Conservation (phyloP, 495 filamentous ascomycete species). For the Bacidia rubella region DNA sequence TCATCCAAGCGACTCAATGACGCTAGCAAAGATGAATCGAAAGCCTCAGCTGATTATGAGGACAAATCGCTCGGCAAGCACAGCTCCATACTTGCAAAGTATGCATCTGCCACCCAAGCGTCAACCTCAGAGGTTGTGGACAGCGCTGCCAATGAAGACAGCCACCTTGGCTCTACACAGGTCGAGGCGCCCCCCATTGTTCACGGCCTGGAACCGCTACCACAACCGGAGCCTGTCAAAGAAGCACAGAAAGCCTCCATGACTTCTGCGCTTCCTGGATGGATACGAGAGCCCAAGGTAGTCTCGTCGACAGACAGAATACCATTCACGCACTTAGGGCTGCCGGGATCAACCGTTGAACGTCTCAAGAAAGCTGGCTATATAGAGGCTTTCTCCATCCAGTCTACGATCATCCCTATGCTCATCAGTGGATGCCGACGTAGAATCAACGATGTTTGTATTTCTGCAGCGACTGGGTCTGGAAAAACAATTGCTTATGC, state of each 20-base stretch:
- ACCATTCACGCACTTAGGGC: conserved; percentile 48
- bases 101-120: conserved; percentile 28
- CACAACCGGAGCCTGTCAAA: conserved; percentile 53
- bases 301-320: conserved; percentile 42
- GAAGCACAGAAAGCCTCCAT: conserved; percentile 35
- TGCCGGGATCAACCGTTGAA: conserved; percentile 42
- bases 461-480: conserved; percentile 83
- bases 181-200: conserved; percentile 14
- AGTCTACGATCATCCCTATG: conserved; percentile 66
- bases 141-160: not conserved
- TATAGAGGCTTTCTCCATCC: conserved; percentile 69
- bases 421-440: conserved; percentile 46
- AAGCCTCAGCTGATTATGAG: not conserved
- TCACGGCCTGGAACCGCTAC: conserved; percentile 61
- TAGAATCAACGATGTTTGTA: conserved; percentile 61
- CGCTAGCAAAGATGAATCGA: no score
- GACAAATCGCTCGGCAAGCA: conserved; percentile 26
- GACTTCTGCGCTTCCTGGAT: conserved; percentile 39
- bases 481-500: conserved; percentile 89
- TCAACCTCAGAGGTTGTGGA: not conserved
- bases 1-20: not conserved
- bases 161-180: not conserved
- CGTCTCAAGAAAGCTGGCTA: conserved; percentile 52
- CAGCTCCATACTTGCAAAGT: conserved; percentile 32
- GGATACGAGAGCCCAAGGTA: conserved; percentile 61